phyloP scores from a whole-genome alignment of 1,139 yeast genomes.

The Suhomyces anneliseae region DNA sequence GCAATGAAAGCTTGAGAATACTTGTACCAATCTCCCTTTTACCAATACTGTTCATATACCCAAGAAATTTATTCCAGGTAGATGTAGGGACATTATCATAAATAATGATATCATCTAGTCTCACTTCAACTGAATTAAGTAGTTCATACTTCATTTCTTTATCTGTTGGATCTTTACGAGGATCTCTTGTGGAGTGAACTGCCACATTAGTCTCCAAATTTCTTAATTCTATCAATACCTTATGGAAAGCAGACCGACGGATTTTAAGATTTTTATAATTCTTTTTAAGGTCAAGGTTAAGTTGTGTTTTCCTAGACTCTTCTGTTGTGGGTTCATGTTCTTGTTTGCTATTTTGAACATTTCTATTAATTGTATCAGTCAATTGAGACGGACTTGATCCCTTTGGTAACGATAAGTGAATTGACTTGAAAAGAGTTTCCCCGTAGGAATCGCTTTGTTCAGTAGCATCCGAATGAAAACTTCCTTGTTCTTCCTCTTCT shows the following conservation, averaged over 20 bases:
- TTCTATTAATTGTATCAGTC: conserved; percentile 53
- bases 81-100: conserved; percentile 83
- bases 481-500: conserved; percentile 11
- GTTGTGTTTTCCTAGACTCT: conserved; percentile 12
- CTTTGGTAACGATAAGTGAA: conserved; percentile 63
- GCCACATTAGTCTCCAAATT: conserved; percentile 50
- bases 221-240: conserved; percentile 57
- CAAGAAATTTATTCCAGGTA: conserved; percentile 85
- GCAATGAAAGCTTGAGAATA: conserved; percentile 57
- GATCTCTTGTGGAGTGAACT: conserved; percentile 51
- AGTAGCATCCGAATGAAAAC: conserved; percentile 13
- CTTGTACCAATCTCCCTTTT: conserved; percentile 69
- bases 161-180: conserved; percentile 31
- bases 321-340: conserved; percentile 18
- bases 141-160: conserved; percentile 37
- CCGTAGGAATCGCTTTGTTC: conserved; percentile 41
- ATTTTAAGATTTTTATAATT: conserved; percentile 51
- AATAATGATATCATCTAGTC: conserved; percentile 56
- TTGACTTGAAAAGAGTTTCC: conserved; percentile 71
- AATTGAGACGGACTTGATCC: conserved; percentile 48
- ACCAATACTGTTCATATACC: conserved; percentile 67
- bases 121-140: conserved; percentile 46
- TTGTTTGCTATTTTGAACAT: conserved; percentile 27
- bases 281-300: conserved; percentile 25
- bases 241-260: conserved; percentile 64